A percentile compares a stretch with the other conserved stretches of the same genome.
These are phyloP conservation scores for Colletotrichum truncatum DNA, from an alignment of 2,329 filamentous ascomycete species.

Conservation along the genomic window DNA sequence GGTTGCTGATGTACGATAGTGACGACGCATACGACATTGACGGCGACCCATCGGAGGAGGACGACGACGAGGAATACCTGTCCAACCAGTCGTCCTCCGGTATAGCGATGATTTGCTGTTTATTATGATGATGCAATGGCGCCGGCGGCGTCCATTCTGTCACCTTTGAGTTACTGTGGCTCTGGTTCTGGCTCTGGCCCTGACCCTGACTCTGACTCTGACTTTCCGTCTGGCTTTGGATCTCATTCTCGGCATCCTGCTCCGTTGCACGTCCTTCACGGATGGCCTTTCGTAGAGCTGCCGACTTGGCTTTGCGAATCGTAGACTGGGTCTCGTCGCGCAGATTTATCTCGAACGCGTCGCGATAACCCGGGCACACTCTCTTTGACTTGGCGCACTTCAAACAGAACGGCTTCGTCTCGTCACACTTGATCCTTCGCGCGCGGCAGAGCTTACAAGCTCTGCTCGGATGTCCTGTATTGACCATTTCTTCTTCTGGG, in stretches of 20 bases:
- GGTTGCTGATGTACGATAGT: conserved; percentile 24
- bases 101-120: conserved; percentile 20
- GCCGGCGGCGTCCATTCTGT: conserved; percentile 25
- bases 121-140: conserved; percentile 4
- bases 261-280: conserved; percentile 24
- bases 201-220: not conserved
- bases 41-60: conserved; percentile 23
- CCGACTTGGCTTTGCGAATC: conserved; percentile 32
- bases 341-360: conserved; percentile 32
- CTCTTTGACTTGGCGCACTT: conserved; percentile 41
- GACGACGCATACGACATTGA: conserved; percentile 26
- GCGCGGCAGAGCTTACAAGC: conserved; percentile 40
- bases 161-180: not conserved
- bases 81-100: conserved; percentile 26
- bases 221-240: not conserved
- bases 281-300: conserved; percentile 27
- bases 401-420: conserved; percentile 42
- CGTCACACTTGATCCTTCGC: conserved; percentile 47
- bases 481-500: conserved; percentile 23
- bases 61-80: conserved; percentile 15
- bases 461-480: conserved; percentile 30
- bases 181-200: not conserved
- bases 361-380: conserved; percentile 30
- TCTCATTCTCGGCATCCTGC: conserved; percentile 16
- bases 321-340: conserved; percentile 32